Conservation (phyloP, 2,329 filamentous ascomycete species). For the Beauveria sp. region DNA sequence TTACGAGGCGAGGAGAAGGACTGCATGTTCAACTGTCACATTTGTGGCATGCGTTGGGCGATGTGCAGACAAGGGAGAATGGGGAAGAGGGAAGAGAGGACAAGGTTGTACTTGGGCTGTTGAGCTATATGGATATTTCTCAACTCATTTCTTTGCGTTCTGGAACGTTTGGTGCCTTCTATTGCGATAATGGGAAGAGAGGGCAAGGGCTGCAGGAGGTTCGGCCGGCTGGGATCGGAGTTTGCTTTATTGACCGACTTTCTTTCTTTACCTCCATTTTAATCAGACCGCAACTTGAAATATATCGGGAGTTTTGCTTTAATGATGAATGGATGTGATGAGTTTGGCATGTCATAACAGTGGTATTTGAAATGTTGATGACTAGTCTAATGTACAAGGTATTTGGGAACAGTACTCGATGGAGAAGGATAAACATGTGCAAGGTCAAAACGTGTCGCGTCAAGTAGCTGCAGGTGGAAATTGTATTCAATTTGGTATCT, state of each 20-base stretch:
- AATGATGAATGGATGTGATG: background rate
- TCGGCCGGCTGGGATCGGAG: conserved; percentile 1
- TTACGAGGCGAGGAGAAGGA: background rate
- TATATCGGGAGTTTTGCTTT: conserved; percentile 9
- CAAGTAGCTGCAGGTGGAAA: conserved; percentile 58
- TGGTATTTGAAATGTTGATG: background rate
- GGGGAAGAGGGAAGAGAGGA: background rate
- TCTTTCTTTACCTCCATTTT: background rate
- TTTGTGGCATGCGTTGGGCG: background rate
- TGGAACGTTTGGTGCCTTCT: background rate
- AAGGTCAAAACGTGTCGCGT: conserved; percentile 35
- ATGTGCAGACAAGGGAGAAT: background rate
- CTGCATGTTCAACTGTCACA: background rate
- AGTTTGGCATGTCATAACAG: background rate
- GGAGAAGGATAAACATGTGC: no score
- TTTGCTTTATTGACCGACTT: background rate
- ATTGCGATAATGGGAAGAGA: background rate
- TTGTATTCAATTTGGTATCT: conserved; percentile 23
- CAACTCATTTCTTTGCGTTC: conserved; percentile 4
- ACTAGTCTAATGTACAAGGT: background rate
- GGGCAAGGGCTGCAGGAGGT: background rate
- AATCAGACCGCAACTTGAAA: conserved; percentile 6
- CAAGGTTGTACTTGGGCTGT: background rate
- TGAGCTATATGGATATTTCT: background rate
- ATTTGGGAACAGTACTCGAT: background rate